These are phyloP conservation scores for Phytophthora europaea DNA, from an alignment of 352 stramenopile genomes.

Conservation along the genomic window DNA sequence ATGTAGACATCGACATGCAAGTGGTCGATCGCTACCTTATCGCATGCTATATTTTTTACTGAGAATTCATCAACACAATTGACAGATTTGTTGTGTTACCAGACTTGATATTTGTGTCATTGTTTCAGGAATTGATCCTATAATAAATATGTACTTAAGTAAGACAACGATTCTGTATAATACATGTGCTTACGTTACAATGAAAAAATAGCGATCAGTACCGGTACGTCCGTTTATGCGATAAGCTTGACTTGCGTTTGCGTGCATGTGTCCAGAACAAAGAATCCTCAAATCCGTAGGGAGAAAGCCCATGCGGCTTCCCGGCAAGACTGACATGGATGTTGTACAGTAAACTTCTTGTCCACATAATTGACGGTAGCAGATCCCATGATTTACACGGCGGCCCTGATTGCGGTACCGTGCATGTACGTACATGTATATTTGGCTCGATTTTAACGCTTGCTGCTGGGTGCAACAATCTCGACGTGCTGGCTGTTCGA, in stretches of 20 bases:
- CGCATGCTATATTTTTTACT: not conserved
- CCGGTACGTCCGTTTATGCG: conserved; percentile 9
- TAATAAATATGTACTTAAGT: too few species aligned
- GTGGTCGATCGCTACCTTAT: too few species aligned
- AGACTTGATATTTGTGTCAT: not conserved
- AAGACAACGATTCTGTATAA: too few species aligned
- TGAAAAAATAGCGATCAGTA: not conserved
- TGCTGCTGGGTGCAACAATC: conserved; percentile 4
- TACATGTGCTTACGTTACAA: not conserved
- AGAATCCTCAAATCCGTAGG: conserved; percentile 21
- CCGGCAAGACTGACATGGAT: not conserved
- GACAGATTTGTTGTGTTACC: not conserved
- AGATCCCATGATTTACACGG: conserved; percentile 29
- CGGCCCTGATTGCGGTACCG: not conserved
- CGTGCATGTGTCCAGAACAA: conserved; percentile 5
- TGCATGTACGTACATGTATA: not conserved
- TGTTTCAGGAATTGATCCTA: not conserved
- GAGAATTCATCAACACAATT: not conserved
- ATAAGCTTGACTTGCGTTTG: not conserved
- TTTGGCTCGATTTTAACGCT: conserved; percentile 3
- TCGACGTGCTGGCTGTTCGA: conserved; percentile 21
- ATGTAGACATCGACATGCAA: too few species aligned
- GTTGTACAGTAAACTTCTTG: too few species aligned
- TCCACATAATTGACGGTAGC: conserved; percentile 5
- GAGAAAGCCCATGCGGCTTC: conserved; percentile 12